A percentile compares a stretch with the other conserved stretches of the same genome.
Evolutionary conservation across 352 stramenopile species (phyloP).

Genomic region (Pythium periplocum): DNA sequence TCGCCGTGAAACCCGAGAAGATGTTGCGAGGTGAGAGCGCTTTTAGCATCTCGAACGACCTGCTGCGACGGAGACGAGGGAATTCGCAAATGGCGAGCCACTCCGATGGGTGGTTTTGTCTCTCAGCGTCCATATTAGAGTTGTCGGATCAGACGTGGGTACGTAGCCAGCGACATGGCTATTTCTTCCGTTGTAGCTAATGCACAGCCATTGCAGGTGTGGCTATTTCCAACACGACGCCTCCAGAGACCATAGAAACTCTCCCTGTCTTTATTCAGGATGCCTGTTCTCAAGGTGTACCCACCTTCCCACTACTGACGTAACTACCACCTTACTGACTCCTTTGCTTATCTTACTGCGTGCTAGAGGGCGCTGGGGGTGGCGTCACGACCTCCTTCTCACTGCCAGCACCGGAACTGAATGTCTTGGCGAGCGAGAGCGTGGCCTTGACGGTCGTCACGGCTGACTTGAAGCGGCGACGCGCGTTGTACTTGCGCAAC

Average conservation of each 20-base stretch:
- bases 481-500: slow-evolving; percentile 91
- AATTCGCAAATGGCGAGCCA: not conserved
- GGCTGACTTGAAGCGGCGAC: slow-evolving; percentile 91
- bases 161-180: too few relatives aligned
- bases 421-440: slow-evolving; percentile 69
- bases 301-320: too few relatives aligned
- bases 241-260: too few relatives aligned
- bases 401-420: slow-evolving; percentile 31
- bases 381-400: slow-evolving; percentile 33
- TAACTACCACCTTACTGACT: too few relatives aligned
- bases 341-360: not conserved
- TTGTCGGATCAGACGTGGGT: too few relatives aligned
- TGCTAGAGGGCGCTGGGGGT: slow-evolving; percentile 7
- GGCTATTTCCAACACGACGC: too few relatives aligned
- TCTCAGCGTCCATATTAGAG: too few relatives aligned
- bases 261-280: too few relatives aligned
- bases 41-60: slow-evolving; percentile 16
- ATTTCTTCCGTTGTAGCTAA: too few relatives aligned
- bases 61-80: not conserved
- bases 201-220: too few relatives aligned
- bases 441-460: slow-evolving; percentile 87
- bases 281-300: too few relatives aligned
- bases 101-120: too few relatives aligned
- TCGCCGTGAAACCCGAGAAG: slow-evolving; percentile 14
- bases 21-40: slow-evolving; percentile 7